phyloP scores from a whole-genome alignment of 2,329 filamentous ascomycete genomes.

The Hypoxylon sp. region DNA sequence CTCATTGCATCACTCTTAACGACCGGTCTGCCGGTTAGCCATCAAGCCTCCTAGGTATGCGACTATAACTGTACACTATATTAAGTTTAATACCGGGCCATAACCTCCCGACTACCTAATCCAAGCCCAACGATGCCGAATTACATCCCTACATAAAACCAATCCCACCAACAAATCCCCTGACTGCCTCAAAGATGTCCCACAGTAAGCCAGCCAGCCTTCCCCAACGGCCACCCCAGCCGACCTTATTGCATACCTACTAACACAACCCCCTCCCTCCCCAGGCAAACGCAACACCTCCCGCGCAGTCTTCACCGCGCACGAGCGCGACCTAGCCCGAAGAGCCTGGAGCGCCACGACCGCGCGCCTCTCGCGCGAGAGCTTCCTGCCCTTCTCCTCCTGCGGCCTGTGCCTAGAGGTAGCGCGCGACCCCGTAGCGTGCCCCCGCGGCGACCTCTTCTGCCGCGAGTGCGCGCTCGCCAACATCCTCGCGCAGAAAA shows the following conservation, averaged over 20 bases:
- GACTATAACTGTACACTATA: slow-evolving; percentile 1
- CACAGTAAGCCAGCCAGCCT: slow-evolving; percentile 59
- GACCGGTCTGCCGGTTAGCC: no score
- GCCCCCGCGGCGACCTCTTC: slow-evolving; percentile 87
- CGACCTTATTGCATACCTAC: no score
- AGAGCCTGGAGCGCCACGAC: slow-evolving; percentile 83
- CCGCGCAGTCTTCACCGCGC: slow-evolving; percentile 90
- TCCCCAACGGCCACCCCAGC: not conserved
- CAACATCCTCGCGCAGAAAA: slow-evolving; percentile 91
- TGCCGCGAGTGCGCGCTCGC: slow-evolving; percentile 93
- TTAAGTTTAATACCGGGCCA: not conserved
- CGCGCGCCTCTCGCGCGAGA: slow-evolving; percentile 89
- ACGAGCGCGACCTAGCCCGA: slow-evolving; percentile 87
- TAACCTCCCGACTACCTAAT: not conserved
- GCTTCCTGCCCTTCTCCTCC: slow-evolving; percentile 89
- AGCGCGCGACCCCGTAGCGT: slow-evolving; percentile 85
- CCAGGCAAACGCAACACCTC: slow-evolving; percentile 89
- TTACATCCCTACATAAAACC: not conserved
- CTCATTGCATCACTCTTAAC: slow-evolving; percentile 24
- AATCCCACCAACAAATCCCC: not conserved
- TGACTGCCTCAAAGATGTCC: slow-evolving; percentile 55
- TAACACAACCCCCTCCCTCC: no score
- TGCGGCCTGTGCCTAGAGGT: slow-evolving; percentile 89
- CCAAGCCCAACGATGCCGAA: not conserved
- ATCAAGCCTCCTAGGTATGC: slow-evolving; percentile 13